These are phyloP conservation scores for Dimocarpus longan DNA, from an alignment of 345 rosid species.

Conservation along the genomic window DNA sequence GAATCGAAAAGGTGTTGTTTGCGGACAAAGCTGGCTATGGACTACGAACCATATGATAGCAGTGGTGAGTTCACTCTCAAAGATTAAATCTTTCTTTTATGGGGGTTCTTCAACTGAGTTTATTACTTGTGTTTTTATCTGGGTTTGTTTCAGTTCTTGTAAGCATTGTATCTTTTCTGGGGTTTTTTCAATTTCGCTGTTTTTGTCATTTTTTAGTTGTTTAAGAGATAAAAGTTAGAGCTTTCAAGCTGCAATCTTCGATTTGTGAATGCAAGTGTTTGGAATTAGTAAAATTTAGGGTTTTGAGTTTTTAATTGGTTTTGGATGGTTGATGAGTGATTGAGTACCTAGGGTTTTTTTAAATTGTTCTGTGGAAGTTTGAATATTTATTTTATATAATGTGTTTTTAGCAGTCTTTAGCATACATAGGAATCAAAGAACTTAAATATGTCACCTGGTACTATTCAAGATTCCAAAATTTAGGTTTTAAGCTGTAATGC, in stretches of 20 bases:
- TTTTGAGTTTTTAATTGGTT: slow-evolving; percentile 4
- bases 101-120: slow-evolving; percentile 7
- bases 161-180: slow-evolving; percentile 17
- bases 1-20: neutral
- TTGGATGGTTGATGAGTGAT: neutral
- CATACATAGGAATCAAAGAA: neutral
- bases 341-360: neutral
- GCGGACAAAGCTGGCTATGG: slow-evolving; percentile 48
- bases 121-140: slow-evolving; percentile 13
- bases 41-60: slow-evolving; percentile 73
- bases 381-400: neutral
- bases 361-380: neutral
- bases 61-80: slow-evolving; percentile 59
- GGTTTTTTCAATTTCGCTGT: slow-evolving; percentile 1
- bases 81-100: slow-evolving; percentile 13
- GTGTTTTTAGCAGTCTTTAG: neutral
- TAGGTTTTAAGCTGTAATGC: neutral
- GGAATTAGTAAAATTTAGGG: slow-evolving; percentile 4
- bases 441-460: neutral
- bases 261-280: slow-evolving; percentile 4
- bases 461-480: neutral
- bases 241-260: neutral
- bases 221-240: neutral
- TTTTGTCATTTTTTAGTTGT: neutral
- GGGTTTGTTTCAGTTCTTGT: neutral